Conservation (phyloP, 2,329 filamentous ascomycete genomes). For the Didymella lethalis region DNA sequence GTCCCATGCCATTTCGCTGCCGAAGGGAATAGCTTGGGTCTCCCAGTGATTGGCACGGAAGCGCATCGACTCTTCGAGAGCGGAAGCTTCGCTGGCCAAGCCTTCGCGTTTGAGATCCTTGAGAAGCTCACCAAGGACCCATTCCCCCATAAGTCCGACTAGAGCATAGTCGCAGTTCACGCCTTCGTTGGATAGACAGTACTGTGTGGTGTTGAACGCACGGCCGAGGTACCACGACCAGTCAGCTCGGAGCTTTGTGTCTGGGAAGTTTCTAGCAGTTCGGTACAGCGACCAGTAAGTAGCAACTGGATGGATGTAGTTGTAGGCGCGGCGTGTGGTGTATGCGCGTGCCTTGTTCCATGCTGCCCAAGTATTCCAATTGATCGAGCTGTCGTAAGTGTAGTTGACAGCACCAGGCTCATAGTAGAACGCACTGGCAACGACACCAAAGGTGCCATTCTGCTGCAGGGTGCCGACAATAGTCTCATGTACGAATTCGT, state of each 20-base stretch:
- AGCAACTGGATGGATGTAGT: conserved; percentile 66
- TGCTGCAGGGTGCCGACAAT: conserved; percentile 58
- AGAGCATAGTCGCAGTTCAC: conserved; percentile 53
- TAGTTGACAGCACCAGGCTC: conserved; percentile 57
- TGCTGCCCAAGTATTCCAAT: conserved; percentile 62
- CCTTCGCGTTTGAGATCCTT: conserved; percentile 61
- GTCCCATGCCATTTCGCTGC: conserved; percentile 70
- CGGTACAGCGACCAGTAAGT: conserved; percentile 67
- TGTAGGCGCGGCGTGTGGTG: conserved; percentile 61
- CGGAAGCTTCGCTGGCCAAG: conserved; percentile 49
- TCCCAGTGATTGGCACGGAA: conserved; percentile 61
- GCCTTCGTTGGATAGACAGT: conserved; percentile 48
- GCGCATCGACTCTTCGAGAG: conserved; percentile 58
- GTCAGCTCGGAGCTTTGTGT: conserved; percentile 51
- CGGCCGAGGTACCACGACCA: conserved; percentile 66
- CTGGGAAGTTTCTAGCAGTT: conserved; percentile 60
- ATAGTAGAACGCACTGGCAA: conserved; percentile 66
- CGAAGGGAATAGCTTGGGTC: conserved; percentile 62
- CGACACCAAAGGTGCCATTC: conserved; percentile 56
- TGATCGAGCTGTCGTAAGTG: conserved; percentile 53
- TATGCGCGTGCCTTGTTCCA: conserved; percentile 61
- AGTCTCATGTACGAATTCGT: conserved; percentile 62
- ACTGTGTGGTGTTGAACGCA: conserved; percentile 60
- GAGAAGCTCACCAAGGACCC: conserved; percentile 63
- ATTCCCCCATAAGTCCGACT: conserved; percentile 67